A percentile compares a stretch with the other conserved stretches of the same genome.
Conservation (phyloP, 176 grass and related monocot genomes). For the Phoenix dactylifera region DNA sequence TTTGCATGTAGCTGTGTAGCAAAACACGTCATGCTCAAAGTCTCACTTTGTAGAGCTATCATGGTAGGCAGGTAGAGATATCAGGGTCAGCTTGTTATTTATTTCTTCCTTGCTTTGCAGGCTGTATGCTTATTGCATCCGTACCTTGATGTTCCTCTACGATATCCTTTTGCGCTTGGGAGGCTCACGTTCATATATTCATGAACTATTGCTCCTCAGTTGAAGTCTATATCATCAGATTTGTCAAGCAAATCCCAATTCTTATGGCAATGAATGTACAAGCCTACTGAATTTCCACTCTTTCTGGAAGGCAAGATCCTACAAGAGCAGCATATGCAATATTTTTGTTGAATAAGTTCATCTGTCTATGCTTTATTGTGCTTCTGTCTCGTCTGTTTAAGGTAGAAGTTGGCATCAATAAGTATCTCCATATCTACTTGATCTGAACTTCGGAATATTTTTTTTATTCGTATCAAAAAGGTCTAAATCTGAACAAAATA, state of each 20-base stretch:
- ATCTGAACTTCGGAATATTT: too few species aligned
- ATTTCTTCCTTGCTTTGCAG: constrained; percentile 38
- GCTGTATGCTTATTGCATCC: constrained; percentile 58
- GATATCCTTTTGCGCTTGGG: constrained; percentile 76
- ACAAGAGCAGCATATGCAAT: constrained; percentile 90
- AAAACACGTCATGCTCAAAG: too few species aligned
- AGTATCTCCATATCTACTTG: too few species aligned
- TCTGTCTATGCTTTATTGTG: background rate
- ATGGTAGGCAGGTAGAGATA: background rate
- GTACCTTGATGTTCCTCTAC: constrained; percentile 74
- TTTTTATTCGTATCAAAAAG: too few species aligned
- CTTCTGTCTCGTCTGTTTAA: background rate
- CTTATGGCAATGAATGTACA: constrained; percentile 21
- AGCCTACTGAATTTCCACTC: constrained; percentile 70
- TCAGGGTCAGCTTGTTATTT: background rate
- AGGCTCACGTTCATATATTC: constrained; percentile 68
- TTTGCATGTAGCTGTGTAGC: too few species aligned
- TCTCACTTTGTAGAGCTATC: background rate
- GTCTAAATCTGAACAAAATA: too few species aligned
- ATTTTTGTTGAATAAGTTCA: constrained; percentile 93
- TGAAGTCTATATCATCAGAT: constrained; percentile 40
- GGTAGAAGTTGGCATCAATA: too few species aligned
- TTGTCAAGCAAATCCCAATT: constrained; percentile 29
- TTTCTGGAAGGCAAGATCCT: constrained; percentile 78
- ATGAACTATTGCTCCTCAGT: constrained; percentile 70